phyloP scores from a whole-genome alignment of 129 eudicot species.

The Glebionis coronaria region DNA sequence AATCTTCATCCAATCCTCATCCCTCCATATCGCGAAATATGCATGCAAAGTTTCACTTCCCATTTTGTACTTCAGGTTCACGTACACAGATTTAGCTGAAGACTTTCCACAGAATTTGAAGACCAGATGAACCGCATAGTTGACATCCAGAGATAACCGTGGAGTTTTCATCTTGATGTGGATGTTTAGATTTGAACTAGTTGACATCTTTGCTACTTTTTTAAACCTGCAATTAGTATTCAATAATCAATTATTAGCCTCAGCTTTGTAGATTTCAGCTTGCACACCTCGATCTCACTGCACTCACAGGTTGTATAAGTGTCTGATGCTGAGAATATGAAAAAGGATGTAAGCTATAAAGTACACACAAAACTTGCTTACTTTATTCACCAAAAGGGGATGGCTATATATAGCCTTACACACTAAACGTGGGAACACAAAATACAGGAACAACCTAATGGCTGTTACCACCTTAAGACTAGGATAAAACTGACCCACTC shows the following conservation, averaged over 20 bases:
- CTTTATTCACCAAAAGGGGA: no score
- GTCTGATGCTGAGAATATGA: no score
- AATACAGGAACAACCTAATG: no score
- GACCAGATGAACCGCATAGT: slow-evolving; percentile 5
- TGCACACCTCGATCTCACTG: no score
- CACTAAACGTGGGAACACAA: no score
- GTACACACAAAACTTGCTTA: no score
- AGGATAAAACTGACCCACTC: no score
- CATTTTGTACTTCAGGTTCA: slow-evolving; percentile 17
- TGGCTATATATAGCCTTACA: no score
- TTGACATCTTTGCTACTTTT: slow-evolving; percentile 10
- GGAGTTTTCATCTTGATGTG: slow-evolving; percentile 14
- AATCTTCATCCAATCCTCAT: slow-evolving; percentile 22
- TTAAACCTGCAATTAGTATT: slow-evolving; percentile 17
- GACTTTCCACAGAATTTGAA: slow-evolving; percentile 5
- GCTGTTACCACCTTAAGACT: no score
- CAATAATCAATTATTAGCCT: neutral
- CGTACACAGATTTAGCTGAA: neutral
- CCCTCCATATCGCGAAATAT: slow-evolving; percentile 24
- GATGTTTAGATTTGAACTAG: slow-evolving; percentile 6
- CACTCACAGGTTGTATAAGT: no score
- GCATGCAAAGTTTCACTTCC: neutral
- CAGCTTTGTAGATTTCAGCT: no score
- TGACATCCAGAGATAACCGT: neutral
- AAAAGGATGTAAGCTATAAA: no score